phyloP scores from a whole-genome alignment of 1,284 basidiomycete species.

The Leccinum fuscescens region DNA sequence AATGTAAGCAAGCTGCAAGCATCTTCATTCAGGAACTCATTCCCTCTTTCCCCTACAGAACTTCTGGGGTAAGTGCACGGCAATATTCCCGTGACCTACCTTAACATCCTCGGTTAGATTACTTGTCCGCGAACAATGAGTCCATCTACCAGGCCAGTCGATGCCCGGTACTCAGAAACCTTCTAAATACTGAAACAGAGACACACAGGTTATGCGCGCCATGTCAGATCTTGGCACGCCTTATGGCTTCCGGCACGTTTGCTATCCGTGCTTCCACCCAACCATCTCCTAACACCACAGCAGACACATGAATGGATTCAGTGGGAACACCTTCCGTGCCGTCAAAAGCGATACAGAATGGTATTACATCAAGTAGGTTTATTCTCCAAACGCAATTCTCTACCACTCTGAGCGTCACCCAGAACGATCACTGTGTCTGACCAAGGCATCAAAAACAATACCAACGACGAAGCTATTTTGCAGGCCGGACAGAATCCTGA shows the following conservation, averaged over 20 bases:
- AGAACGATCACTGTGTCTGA: constrained; percentile 19
- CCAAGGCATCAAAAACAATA: constrained; percentile 27
- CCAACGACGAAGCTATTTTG: constrained; percentile 35
- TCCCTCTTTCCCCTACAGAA: constrained; percentile 7
- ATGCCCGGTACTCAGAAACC: neutral
- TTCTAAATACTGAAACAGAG: neutral
- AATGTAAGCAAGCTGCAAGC: constrained; percentile 4
- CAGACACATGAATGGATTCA: constrained; percentile 22
- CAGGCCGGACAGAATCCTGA: constrained; percentile 39
- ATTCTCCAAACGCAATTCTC: neutral
- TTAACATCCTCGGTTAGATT: constrained; percentile 36
- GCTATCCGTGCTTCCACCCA: neutral
- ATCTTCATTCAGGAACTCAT: neutral
- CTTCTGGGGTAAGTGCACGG: constrained; percentile 20
- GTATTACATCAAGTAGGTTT: constrained; percentile 25
- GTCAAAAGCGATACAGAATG: constrained; percentile 15
- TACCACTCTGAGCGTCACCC: neutral
- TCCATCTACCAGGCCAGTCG: constrained; percentile 40
- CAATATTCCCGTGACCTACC: neutral
- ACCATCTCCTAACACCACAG: neutral
- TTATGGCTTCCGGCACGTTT: constrained; percentile 19
- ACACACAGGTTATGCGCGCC: constrained; percentile 37
- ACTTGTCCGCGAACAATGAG: constrained; percentile 47
- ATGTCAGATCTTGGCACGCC: constrained; percentile 31
- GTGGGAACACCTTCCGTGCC: constrained; percentile 21